These are phyloP conservation scores for Myotisia sp. DNA, from an alignment of 2,329 filamentous ascomycete species.

Conservation along the genomic window DNA sequence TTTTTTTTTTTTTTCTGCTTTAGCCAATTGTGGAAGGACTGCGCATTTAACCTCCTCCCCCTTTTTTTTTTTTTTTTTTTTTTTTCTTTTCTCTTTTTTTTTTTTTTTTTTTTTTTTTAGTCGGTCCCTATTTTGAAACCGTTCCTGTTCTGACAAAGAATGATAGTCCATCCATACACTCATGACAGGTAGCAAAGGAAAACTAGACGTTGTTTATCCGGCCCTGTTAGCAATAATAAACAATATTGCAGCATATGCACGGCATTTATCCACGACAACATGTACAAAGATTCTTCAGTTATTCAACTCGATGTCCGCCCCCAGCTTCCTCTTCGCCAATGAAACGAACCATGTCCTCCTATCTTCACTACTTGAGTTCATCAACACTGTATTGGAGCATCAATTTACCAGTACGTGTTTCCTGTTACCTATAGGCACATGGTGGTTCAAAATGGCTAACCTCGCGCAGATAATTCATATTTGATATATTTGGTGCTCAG, in stretches of 20 bases:
- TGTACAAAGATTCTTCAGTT: conserved; percentile 75
- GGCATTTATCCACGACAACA: conserved; percentile 58
- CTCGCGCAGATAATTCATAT: conserved; percentile 54
- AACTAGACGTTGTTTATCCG: conserved; percentile 79
- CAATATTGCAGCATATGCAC: conserved; percentile 75
- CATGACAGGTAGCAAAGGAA: conserved; percentile 81
- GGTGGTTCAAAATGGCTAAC: conserved; percentile 13
- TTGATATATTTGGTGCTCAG: conserved; percentile 67
- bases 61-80: no score
- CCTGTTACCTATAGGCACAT: neutral
- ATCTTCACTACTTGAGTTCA: conserved; percentile 67
- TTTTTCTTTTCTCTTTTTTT: no score
- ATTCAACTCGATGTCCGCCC: conserved; percentile 83
- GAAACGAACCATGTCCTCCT: conserved; percentile 78
- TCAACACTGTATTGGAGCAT: conserved; percentile 82
- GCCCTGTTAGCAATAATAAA: conserved; percentile 84
- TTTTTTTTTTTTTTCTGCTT: no score
- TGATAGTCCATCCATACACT: conserved; percentile 75
- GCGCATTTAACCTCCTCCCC: no score
- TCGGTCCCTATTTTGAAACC: neutral
- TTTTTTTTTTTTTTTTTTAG: neutral
- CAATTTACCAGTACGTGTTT: conserved; percentile 63
- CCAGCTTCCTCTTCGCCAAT: conserved; percentile 80
- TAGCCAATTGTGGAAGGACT: no score
- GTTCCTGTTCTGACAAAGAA: conserved; percentile 4